A percentile compares a stretch with the other conserved stretches of the same genome.
Conservation (phyloP, 495 filamentous ascomycete species). For the Penicillium samsonianum region DNA sequence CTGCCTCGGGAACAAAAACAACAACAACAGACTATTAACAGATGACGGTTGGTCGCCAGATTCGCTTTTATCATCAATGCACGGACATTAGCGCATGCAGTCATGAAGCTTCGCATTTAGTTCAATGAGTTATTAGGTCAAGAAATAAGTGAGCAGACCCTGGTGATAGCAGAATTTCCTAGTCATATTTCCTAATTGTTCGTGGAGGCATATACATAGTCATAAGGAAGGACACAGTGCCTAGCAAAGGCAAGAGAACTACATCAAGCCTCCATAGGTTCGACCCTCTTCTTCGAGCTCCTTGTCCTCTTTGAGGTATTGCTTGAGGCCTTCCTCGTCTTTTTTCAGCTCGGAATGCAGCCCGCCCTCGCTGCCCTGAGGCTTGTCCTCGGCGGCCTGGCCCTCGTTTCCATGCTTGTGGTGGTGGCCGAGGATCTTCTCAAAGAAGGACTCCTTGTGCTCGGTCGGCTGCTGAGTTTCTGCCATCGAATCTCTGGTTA, state of each 20-base stretch:
- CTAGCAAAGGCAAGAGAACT: not conserved
- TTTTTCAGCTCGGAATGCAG: not conserved
- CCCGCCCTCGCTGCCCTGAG: not conserved
- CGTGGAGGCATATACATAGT: not conserved
- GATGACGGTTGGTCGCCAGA: slow-evolving; percentile 31
- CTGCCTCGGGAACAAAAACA: slow-evolving; percentile 11
- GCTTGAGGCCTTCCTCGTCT: slow-evolving; percentile 2
- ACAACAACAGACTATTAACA: slow-evolving; percentile 5
- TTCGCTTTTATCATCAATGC: slow-evolving; percentile 31
- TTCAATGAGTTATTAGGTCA: not conserved
- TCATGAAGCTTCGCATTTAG: not conserved
- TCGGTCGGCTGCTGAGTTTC: not conserved
- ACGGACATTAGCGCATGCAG: slow-evolving; percentile 16
- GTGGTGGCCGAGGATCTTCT: not conserved
- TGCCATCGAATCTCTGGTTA: not conserved
- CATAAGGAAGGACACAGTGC: not conserved
- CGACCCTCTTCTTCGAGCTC: not conserved
- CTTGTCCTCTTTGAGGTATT: not conserved
- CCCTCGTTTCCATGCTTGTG: not conserved
- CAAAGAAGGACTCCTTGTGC: not conserved
- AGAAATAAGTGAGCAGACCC: not conserved
- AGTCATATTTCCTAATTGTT: not conserved
- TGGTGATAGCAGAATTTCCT: not conserved
- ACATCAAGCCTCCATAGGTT: slow-evolving; percentile 7
- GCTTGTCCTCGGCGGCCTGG: not conserved